These are phyloP conservation scores for Eucalyptus decipiens DNA, from an alignment of 345 rosid species.

Conservation along the genomic window DNA sequence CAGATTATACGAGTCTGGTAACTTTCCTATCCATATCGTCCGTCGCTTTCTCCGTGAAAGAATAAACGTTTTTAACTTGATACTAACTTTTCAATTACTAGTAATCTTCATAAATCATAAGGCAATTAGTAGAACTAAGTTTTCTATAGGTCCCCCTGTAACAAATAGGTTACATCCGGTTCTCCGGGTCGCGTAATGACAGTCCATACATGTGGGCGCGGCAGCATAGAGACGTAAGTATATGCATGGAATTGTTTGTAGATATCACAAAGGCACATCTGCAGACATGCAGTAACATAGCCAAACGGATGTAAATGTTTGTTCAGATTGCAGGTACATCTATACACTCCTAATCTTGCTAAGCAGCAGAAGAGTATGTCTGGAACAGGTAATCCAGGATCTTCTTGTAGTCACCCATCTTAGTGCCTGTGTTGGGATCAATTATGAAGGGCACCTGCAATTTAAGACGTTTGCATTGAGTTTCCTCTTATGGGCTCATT, in stretches of 20 bases:
- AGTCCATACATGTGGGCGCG: neutral
- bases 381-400: constrained; percentile 56
- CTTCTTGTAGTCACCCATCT: constrained; percentile 47
- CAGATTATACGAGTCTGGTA: neutral
- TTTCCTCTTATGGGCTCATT: neutral
- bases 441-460: constrained; percentile 57
- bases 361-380: constrained; percentile 26
- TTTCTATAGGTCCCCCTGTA: neutral
- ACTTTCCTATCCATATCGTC: neutral
- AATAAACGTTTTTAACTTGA: too few species aligned
- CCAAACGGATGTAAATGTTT: neutral
- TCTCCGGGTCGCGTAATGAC: neutral
- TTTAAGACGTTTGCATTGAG: neutral
- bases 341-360: neutral
- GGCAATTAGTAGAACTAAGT: neutral
- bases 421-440: constrained; percentile 66
- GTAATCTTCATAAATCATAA: neutral
- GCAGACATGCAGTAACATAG: neutral
- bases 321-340: neutral
- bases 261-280: neutral
- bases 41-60: neutral
- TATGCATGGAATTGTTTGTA: neutral
- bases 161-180: neutral
- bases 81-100: neutral
- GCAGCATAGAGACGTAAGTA: neutral